Conservation (phyloP, 306 rosid genomes). For the Fragaria nilgerrensis region DNA sequence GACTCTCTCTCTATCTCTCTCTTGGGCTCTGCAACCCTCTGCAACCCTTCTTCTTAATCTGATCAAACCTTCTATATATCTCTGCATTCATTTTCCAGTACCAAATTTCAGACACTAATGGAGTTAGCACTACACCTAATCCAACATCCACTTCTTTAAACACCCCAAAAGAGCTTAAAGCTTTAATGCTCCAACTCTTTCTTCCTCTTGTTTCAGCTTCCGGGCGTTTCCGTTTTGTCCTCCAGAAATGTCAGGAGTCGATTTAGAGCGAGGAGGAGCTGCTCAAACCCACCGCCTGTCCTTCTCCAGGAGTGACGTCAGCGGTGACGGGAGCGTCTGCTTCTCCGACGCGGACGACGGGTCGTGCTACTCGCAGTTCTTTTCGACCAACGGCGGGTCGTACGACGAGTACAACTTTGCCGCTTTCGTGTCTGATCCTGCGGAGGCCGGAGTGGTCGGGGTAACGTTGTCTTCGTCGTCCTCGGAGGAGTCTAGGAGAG, state of each 20-base stretch:
- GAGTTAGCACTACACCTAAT: conserved; percentile 53
- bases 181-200: conserved; percentile 4
- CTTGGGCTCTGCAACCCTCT: conserved; percentile 32
- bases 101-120: conserved; percentile 28
- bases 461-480: neutral
- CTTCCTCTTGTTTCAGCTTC: conserved; percentile 21
- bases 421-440: conserved; percentile 51
- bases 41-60: conserved; percentile 8
- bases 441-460: conserved; percentile 49
- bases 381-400: conserved; percentile 82
- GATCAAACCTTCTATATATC: neutral
- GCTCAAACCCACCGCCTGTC: conserved; percentile 31
- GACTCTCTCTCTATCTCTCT: conserved; percentile 27
- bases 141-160: conserved; percentile 43
- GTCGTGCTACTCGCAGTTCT: conserved; percentile 83
- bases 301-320: conserved; percentile 53
- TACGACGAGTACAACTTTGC: conserved; percentile 72
- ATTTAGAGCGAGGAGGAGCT: conserved; percentile 59
- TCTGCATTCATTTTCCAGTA: conserved; percentile 12
- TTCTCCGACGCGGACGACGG: conserved; percentile 93
- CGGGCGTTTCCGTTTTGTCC: conserved; percentile 40
- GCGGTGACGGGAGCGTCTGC: conserved; percentile 57
- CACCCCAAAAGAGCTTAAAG: neutral
- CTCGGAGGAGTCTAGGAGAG: conserved; percentile 49
- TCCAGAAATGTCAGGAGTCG: conserved; percentile 54